These are phyloP conservation scores for Rhizophagus clarus DNA, from an alignment of 192 early-diverging fungal species.

Conservation along the genomic window DNA sequence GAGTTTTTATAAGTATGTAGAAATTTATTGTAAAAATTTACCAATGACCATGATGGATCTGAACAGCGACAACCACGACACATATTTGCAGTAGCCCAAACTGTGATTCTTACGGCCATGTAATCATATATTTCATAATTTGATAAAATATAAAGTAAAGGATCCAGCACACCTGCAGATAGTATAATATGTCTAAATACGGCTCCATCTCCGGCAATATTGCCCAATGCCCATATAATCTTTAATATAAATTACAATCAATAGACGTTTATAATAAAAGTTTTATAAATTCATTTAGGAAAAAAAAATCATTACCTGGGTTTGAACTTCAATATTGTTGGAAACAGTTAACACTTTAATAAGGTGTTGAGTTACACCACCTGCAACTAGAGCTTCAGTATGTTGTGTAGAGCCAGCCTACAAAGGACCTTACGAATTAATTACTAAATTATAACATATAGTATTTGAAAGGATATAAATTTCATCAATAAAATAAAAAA, in stretches of 20 bases:
- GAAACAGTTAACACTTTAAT: conserved; percentile 2
- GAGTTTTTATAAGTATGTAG: not conserved
- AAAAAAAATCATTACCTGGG: not conserved
- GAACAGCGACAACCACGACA: conserved; percentile 23
- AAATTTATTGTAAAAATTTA: not conserved
- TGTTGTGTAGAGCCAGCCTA: conserved; percentile 19
- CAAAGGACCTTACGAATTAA: not conserved
- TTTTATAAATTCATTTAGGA: not conserved
- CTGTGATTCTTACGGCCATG: conserved; percentile 22
- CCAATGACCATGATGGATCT: conserved; percentile 23
- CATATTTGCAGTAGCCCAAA: conserved; percentile 27
- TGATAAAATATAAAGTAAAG: conserved; percentile 18
- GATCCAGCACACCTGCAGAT: conserved; percentile 20
- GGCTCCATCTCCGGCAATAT: conserved; percentile 18
- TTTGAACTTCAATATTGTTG: conserved; percentile 21
- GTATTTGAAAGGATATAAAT: too few relatives aligned
- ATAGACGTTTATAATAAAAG: not conserved
- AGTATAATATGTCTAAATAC: conserved; percentile 20
- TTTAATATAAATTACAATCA: not conserved
- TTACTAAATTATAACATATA: not conserved
- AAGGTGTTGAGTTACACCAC: conserved; percentile 20
- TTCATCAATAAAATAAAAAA: not conserved
- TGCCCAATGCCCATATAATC: conserved; percentile 26
- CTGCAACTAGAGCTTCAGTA: conserved; percentile 10
- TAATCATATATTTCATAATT: conserved; percentile 19